Percentiles rank a stretch among this genome's conserved stretches.
These are phyloP conservation scores for Tuber calosporum DNA, from an alignment of 495 filamentous ascomycete genomes.

Conservation along the genomic window DNA sequence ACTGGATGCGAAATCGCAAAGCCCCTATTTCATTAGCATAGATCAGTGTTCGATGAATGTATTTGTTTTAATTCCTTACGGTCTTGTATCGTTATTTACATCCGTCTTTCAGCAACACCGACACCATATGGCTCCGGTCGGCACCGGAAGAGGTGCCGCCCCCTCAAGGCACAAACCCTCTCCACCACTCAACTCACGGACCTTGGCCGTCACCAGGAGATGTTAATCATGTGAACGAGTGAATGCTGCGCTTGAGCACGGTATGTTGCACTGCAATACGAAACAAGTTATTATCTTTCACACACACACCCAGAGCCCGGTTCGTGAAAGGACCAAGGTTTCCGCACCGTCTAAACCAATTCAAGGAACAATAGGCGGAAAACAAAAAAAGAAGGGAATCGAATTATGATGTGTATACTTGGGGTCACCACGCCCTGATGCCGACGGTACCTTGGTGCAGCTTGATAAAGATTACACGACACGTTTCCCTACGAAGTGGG, in stretches of 20 bases:
- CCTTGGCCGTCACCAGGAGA: neutral
- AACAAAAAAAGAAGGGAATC: neutral
- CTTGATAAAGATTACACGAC: neutral
- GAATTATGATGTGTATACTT: neutral
- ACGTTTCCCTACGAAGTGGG: no score
- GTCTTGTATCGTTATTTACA: neutral
- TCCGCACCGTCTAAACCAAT: neutral
- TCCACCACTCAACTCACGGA: neutral
- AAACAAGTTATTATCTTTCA: neutral
- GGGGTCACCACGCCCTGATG: neutral
- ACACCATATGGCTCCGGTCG: neutral
- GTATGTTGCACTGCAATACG: neutral
- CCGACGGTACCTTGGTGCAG: neutral
- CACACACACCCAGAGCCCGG: neutral
- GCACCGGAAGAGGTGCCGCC: neutral
- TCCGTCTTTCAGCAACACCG: neutral
- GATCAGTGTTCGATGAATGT: neutral
- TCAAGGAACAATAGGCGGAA: slow-evolving; percentile 1
- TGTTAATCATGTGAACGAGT: neutral
- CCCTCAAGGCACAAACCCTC: neutral
- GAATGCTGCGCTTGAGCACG: neutral
- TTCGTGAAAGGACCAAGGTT: neutral
- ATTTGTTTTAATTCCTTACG: neutral
- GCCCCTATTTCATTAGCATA: neutral
- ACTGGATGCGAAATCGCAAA: neutral